Conservation (phyloP, 2,329 filamentous ascomycete genomes). For the Pezicula neosporulosa region DNA sequence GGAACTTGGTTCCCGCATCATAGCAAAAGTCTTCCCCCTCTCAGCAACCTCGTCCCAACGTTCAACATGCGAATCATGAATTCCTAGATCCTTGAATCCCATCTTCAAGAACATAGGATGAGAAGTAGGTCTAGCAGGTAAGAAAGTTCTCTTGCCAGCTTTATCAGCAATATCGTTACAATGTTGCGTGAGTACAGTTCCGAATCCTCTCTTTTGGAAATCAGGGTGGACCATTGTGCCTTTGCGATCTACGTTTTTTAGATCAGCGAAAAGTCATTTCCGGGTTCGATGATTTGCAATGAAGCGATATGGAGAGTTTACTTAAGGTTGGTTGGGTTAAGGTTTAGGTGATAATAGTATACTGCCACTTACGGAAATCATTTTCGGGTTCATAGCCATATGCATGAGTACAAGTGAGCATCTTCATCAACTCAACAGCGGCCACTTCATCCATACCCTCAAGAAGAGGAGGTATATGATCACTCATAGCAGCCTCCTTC, state of each 20-base stretch:
- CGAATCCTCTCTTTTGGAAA: constrained; percentile 14
- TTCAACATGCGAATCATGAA: constrained; percentile 10
- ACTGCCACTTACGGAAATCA: constrained; percentile 15
- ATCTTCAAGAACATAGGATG: constrained; percentile 11
- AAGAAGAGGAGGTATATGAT: constrained; percentile 8
- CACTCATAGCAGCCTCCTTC: constrained; percentile 3
- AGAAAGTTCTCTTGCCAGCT: constrained; percentile 9
- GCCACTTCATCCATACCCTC: constrained; percentile 13
- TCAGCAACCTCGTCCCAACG: constrained; percentile 5
- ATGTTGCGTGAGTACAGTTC: constrained; percentile 11
- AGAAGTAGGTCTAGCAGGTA: constrained; percentile 9
- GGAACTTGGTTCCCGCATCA: background rate
- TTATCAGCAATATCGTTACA: constrained; percentile 16
- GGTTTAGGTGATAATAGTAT: background rate
- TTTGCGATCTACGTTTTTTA: constrained; percentile 10
- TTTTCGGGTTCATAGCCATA: constrained; percentile 18
- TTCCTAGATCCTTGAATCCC: constrained; percentile 12
- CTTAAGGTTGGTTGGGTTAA: background rate
- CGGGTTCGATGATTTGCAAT: no score
- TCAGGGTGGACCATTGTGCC: constrained; percentile 16
- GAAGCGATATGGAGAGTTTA: no score
- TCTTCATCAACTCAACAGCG: constrained; percentile 6
- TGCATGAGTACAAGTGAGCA: constrained; percentile 1
- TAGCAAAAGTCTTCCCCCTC: background rate
- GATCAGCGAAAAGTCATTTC: background rate